Evolutionary conservation across 2,329 filamentous ascomycete species (phyloP), one percentile per base, ranked within the genome.

Genomic region (Penicillium sp.): DNA sequence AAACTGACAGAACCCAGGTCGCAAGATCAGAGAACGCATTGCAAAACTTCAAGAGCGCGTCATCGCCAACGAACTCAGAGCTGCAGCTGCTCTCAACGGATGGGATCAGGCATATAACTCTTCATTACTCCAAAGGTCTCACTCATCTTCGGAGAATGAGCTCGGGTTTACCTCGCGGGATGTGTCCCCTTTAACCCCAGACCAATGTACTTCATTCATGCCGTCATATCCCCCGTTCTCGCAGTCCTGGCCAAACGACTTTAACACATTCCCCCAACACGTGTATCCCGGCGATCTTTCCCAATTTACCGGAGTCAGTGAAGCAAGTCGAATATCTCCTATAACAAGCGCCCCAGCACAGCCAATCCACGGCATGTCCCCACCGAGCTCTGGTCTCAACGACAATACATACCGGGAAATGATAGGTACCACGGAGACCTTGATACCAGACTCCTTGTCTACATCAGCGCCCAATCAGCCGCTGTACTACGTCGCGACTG

Each of bases 1-100:
- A 15, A 31, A 23, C 56, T 62, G 13, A 62, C 15, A 19, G 0
- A 21, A 4, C 6, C 0, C 4, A 73, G 71, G 71, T 7, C 66
- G 70, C 29, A 73, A 73, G 35, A 72, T 72, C 36, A 63, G 71
- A 44, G 71, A 73, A 31, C 68, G 71, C 6, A 73, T 73, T 44
- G 68, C 70, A 19, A 73, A 73, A 50, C 66, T 73, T 2, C 71
- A 73, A 57, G 71, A 73, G 36, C 70, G 70, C 2, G 71, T 73
- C 6, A 70, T 73, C 12, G 71, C 70, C 8, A 73, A 70, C 50
- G 70, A 73, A 48, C 65, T 73, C 1, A 61, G 67, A 49, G 70
- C 70, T 1, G 66, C 68, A 1, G 70, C 70, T 3, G 66, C 56
- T 23, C 53, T 70, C 2, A 66, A 70, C 36, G 66, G 68, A 23